These are phyloP conservation scores for Trichoderma aggressivum DNA, from an alignment of 2,329 filamentous ascomycete species.

Conservation along the genomic window DNA sequence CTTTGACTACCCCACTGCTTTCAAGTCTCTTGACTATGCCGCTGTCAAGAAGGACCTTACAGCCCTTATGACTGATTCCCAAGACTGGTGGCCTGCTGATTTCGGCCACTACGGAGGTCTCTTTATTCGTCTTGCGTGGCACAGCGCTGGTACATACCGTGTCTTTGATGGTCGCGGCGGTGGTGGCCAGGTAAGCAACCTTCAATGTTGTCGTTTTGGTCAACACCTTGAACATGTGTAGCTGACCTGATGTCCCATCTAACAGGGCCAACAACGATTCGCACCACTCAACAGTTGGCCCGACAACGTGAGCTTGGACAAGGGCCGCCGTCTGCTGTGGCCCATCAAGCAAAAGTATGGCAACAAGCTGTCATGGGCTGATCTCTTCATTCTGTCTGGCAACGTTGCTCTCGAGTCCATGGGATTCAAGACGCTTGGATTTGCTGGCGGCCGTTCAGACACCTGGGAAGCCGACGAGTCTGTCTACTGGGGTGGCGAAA, in stretches of 20 bases:
- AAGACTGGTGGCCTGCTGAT: slow-evolving; percentile 80
- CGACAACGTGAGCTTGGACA: slow-evolving; percentile 75
- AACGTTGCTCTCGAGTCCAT: slow-evolving; percentile 76
- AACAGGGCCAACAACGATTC: slow-evolving; percentile 61
- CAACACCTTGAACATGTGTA: background rate
- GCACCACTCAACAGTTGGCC: slow-evolving; percentile 79
- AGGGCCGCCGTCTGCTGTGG: slow-evolving; percentile 75
- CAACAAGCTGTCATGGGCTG: slow-evolving; percentile 78
- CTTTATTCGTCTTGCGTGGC: slow-evolving; percentile 79
- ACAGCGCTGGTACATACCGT: slow-evolving; percentile 68
- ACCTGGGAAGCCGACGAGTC: slow-evolving; percentile 74
- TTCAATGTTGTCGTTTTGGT: background rate
- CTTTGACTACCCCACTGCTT: slow-evolving; percentile 70
- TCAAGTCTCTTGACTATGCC: slow-evolving; percentile 56
- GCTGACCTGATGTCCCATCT: background rate
- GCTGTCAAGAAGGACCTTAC: slow-evolving; percentile 70
- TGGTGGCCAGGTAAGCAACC: slow-evolving; percentile 50
- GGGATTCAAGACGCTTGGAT: slow-evolving; percentile 71
- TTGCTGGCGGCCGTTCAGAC: slow-evolving; percentile 68
- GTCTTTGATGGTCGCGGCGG: slow-evolving; percentile 72
- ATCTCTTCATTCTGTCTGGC: slow-evolving; percentile 67
- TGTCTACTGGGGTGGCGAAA: slow-evolving; percentile 74
- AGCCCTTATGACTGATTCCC: slow-evolving; percentile 72
- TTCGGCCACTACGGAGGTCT: slow-evolving; percentile 78
- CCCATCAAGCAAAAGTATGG: slow-evolving; percentile 84